Base-by-base conservation (phyloP, 768 basidiomycete species). In the Tulasnella calospora region DNA sequence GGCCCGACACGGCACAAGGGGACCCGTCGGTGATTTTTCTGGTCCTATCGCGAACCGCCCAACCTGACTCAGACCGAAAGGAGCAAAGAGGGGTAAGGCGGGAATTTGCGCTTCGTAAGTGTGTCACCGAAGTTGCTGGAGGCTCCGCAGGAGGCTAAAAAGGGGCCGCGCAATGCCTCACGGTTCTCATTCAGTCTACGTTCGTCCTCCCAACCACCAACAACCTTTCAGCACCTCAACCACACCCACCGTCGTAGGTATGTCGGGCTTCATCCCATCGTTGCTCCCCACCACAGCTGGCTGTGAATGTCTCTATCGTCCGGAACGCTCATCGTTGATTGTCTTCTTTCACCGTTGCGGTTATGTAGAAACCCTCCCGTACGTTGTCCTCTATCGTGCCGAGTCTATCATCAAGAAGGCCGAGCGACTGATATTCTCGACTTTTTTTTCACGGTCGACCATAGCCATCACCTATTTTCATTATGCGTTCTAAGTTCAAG, bases 401-500 rank as follows among this genome's bases (percentile, higher is more conserved):
- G 12, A 13, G 6, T 30, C 1, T 35, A 67, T 6, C 30, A 67
- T 67, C 30, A 35, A 35, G 30, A 67, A 67, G 51, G 51, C 8
- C 51, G 10, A 10, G 51, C 51, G n/a, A 67, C 61, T 67, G 61
- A 67, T 67, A 30, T 27, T 35, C 13, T 67, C 61, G 61, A 35
- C 61, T 6, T 67, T 67, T 40, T n/a, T 67, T 19, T 51, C 61
- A 6, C 33, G 27, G 3, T 13, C 61, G 27, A 67, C 61, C 8
- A 27, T 35, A 67, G 61, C 30, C 61, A 27, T 30, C 61, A 67
- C 61, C 61, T 6, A 15, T 67, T 17, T 67, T 67, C 61, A 87
- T 80, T 79, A 95, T 95, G 94, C 90, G 94, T 85, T 95, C 94
- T 83, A 96, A 96, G 87, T 96, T 96, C 88, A 96, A 96, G 69